phyloP scores from a whole-genome alignment of 2,329 filamentous ascomycete species.

The Macrophomina phaseolina region DNA sequence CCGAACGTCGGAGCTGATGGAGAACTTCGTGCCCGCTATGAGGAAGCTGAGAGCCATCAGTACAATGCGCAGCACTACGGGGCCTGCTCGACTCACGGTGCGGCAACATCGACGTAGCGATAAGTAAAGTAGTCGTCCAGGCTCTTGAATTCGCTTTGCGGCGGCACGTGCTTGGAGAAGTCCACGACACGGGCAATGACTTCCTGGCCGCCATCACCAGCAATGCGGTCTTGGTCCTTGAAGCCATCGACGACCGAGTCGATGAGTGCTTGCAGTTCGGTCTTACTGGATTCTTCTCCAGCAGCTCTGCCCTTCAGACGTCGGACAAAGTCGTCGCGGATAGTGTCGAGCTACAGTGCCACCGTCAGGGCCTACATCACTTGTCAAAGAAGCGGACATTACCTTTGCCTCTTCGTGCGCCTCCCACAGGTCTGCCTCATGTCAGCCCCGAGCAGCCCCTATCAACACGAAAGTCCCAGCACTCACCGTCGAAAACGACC shows the following conservation, averaged over 20 bases:
- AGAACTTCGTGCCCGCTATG: neutral
- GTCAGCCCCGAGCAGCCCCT: neutral
- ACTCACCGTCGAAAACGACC: neutral
- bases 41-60: neutral
- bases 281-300: neutral
- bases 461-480: neutral
- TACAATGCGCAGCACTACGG: no score
- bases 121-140: neutral
- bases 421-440: neutral
- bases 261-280: neutral
- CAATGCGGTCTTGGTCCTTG: neutral
- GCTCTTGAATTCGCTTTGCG: neutral
- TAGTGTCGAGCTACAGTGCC: neutral
- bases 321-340: neutral
- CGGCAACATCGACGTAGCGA: constrained; percentile 1
- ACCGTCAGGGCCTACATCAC: no score
- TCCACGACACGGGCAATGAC: neutral
- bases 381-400: no score
- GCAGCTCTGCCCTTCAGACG: neutral
- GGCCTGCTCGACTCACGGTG: neutral
- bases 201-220: neutral
- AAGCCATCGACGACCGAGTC: neutral
- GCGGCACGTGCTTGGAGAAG: neutral
- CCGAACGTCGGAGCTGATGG: neutral
- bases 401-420: neutral